These are phyloP conservation scores for Aspergillus homomorphus DNA, from an alignment of 495 filamentous ascomycete species.

Conservation along the genomic window DNA sequence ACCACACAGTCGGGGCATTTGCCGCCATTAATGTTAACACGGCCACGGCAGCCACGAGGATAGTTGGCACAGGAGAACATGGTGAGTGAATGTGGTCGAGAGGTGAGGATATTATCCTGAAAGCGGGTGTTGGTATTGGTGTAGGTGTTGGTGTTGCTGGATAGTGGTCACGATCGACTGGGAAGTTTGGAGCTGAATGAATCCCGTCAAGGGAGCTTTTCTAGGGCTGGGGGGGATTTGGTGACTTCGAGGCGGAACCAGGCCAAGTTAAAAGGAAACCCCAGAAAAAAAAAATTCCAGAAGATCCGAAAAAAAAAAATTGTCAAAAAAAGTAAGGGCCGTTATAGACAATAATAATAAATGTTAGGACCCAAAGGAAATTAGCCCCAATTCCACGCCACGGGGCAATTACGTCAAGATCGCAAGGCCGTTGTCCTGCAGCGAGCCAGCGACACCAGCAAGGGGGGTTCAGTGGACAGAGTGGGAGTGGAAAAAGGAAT, in stretches of 20 bases:
- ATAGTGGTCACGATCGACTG: background rate
- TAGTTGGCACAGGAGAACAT: slow-evolving; percentile 54
- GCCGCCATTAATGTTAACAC: slow-evolving; percentile 40
- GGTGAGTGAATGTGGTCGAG: slow-evolving; percentile 13
- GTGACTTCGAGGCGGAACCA: slow-evolving; percentile 14
- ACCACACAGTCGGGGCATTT: slow-evolving; percentile 50
- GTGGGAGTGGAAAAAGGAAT: slow-evolving; percentile 10
- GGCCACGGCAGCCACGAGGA: slow-evolving; percentile 49
- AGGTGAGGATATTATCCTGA: slow-evolving; percentile 1
- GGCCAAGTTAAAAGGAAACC: slow-evolving; percentile 11
- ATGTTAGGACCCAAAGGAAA: slow-evolving; percentile 5
- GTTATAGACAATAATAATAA: slow-evolving; percentile 12
- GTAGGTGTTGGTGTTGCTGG: slow-evolving; percentile 4
- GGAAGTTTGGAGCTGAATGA: background rate
- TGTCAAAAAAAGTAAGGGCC: slow-evolving; percentile 3
- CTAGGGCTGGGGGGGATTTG: slow-evolving; percentile 13
- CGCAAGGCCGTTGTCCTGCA: slow-evolving; percentile 21
- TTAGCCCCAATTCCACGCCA: slow-evolving; percentile 19
- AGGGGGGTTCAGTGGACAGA: background rate
- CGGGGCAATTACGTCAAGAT: slow-evolving; percentile 28
- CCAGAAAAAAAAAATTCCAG: slow-evolving; percentile 16
- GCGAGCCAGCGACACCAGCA: slow-evolving; percentile 20
- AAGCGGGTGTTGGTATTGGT: slow-evolving; percentile 1
- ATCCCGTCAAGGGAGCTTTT: slow-evolving; percentile 27
- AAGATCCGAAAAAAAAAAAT: slow-evolving; percentile 13